A percentile compares a stretch with the other conserved stretches of the same genome.
Conservation (phyloP, 768 basidiomycete species). For the Rhodotorula toruloides region DNA sequence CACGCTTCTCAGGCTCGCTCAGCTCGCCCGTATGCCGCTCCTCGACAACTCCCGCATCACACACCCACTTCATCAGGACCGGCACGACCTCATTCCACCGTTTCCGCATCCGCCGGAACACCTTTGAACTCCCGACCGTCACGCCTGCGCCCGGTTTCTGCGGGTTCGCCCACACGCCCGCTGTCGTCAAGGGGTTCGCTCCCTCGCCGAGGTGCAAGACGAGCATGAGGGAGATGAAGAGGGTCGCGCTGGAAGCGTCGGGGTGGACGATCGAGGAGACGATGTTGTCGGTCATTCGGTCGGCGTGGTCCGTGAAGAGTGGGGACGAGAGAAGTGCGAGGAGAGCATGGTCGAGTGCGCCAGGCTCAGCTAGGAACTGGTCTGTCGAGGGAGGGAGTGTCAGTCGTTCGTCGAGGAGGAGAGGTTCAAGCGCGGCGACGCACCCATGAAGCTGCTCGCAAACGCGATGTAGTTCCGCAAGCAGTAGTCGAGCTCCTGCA, state of each 20-base stretch:
- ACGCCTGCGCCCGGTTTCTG: slow-evolving; percentile 5
- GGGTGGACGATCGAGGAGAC: slow-evolving; percentile 55
- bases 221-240: slow-evolving; percentile 32
- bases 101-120: slow-evolving; percentile 32
- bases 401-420: neutral
- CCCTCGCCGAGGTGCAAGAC: slow-evolving; percentile 22
- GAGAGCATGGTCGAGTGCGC: slow-evolving; percentile 80
- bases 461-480: slow-evolving; percentile 37
- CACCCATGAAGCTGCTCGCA: slow-evolving; percentile 28
- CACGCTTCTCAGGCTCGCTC: neutral
- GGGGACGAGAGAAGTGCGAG: slow-evolving; percentile 71
- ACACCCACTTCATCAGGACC: slow-evolving; percentile 74
- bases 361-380: slow-evolving; percentile 72
- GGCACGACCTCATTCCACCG: slow-evolving; percentile 76
- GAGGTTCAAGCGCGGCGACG: neutral
- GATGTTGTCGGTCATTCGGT: slow-evolving; percentile 78
- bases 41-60: slow-evolving; percentile 65
- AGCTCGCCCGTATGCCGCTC: slow-evolving; percentile 50
- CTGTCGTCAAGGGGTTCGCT: slow-evolving; percentile 9
- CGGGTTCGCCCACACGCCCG: neutral
- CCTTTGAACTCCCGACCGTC: slow-evolving; percentile 22
- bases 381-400: slow-evolving; percentile 52
- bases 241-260: slow-evolving; percentile 55
- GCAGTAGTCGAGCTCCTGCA: slow-evolving; percentile 71
- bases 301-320: slow-evolving; percentile 83